These are phyloP conservation scores for Cucurbita ficifolia DNA, from an alignment of 306 rosid species.

Conservation along the genomic window DNA sequence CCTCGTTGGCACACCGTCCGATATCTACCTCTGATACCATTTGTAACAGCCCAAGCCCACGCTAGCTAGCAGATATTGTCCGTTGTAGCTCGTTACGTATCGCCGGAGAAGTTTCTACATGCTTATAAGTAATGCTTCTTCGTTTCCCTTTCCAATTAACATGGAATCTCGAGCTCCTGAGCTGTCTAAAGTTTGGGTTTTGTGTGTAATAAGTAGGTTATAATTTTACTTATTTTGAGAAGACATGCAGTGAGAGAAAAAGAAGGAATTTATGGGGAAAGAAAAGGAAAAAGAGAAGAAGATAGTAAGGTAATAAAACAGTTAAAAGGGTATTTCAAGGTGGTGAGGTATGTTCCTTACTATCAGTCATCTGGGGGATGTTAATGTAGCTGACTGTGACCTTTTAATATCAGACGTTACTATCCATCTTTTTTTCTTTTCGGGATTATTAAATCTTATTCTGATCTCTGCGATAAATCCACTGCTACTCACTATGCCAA, in stretches of 20 bases:
- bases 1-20: too few species aligned
- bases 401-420: not conserved
- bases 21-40: too few species aligned
- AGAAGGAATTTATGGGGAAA: conserved; percentile 1
- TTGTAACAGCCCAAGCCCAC: too few species aligned
- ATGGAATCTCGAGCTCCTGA: too few species aligned
- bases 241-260: not conserved
- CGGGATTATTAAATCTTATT: not conserved
- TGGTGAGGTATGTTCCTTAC: conserved; percentile 6
- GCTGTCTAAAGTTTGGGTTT: too few species aligned
- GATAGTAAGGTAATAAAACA: conserved; percentile 2
- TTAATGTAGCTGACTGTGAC: conserved; percentile 3
- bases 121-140: too few species aligned
- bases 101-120: too few species aligned
- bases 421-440: not conserved
- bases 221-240: not conserved
- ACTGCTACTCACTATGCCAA: not conserved
- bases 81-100: too few species aligned
- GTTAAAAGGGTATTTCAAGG: conserved; percentile 7
- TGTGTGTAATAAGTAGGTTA: too few species aligned
- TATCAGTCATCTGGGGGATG: conserved; percentile 6
- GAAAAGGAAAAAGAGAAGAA: not conserved
- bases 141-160: too few species aligned
- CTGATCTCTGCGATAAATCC: not conserved
- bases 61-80: too few species aligned